phyloP scores from a whole-genome alignment of 2,329 filamentous ascomycete genomes.

The Dothistroma pini region DNA sequence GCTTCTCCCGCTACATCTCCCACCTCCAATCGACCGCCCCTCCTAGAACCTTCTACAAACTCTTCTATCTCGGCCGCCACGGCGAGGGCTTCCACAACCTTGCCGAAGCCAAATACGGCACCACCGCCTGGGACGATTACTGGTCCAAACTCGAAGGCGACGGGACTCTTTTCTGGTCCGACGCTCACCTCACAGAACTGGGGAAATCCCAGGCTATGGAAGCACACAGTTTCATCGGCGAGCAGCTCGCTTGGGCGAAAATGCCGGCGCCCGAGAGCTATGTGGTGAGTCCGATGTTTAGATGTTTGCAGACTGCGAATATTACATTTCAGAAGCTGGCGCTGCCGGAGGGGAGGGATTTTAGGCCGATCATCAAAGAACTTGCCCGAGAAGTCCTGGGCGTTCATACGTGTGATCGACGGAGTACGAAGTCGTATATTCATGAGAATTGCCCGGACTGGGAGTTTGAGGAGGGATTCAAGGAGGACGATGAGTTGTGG shows the following conservation, averaged over 20 bases:
- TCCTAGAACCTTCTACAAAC: slow-evolving; percentile 56
- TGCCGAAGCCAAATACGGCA: slow-evolving; percentile 64
- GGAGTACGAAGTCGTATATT: slow-evolving; percentile 55
- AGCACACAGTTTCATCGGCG: slow-evolving; percentile 58
- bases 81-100: slow-evolving; percentile 63
- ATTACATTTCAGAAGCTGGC: slow-evolving; percentile 56
- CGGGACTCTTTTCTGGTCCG: slow-evolving; percentile 59
- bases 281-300: slow-evolving; percentile 61
- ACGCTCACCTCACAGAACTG: slow-evolving; percentile 57
- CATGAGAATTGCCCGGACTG: slow-evolving; percentile 51
- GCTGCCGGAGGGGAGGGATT: slow-evolving; percentile 51
- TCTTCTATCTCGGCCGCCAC: slow-evolving; percentile 66
- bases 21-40: slow-evolving; percentile 47
- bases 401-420: slow-evolving; percentile 65
- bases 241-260: slow-evolving; percentile 49
- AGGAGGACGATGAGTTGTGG: slow-evolving; percentile 56
- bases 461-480: slow-evolving; percentile 58
- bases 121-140: slow-evolving; percentile 65
- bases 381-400: slow-evolving; percentile 62
- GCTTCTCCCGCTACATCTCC: slow-evolving; percentile 57
- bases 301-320: slow-evolving; percentile 61
- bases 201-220: slow-evolving; percentile 57
- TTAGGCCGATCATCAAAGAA: slow-evolving; percentile 60
- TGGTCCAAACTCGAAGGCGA: slow-evolving; percentile 64
- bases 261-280: slow-evolving; percentile 62